A percentile compares a stretch with the other conserved stretches of the same genome.
Conservation (phyloP, 441 rosid species). For the Gossypium davidsonii region DNA sequence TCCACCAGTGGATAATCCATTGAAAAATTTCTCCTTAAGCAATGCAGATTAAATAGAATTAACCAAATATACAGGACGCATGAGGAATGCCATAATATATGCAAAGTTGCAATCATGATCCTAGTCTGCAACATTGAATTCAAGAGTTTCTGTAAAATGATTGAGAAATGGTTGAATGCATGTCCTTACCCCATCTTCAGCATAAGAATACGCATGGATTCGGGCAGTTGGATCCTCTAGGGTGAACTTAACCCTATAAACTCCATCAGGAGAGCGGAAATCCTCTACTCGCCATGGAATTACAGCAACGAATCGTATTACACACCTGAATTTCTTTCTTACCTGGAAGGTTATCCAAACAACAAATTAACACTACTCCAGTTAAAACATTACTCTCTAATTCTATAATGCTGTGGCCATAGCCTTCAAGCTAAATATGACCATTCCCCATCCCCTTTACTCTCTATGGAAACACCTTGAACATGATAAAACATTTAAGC, state of each 20-base stretch:
- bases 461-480: background rate
- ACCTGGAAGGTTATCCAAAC: constrained; percentile 38
- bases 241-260: constrained; percentile 51
- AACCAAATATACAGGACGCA: background rate
- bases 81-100: background rate
- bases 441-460: background rate
- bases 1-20: constrained; percentile 29
- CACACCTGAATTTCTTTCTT: constrained; percentile 58
- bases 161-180: background rate
- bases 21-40: constrained; percentile 52
- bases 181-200: constrained; percentile 64
- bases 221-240: constrained; percentile 88
- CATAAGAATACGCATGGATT: constrained; percentile 56
- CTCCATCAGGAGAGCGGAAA: constrained; percentile 32
- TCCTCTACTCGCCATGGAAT: constrained; percentile 53
- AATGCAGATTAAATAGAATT: background rate
- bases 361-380: background rate
- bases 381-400: background rate
- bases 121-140: background rate
- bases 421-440: background rate
- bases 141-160: background rate
- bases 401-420: background rate
- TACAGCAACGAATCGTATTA: constrained; percentile 54
- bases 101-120: background rate
- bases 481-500: background rate